Evolutionary conservation across 345 rosid species (phyloP), one percentile per base, ranked within the genome.

Genomic region (Atalantia buxifolia): DNA sequence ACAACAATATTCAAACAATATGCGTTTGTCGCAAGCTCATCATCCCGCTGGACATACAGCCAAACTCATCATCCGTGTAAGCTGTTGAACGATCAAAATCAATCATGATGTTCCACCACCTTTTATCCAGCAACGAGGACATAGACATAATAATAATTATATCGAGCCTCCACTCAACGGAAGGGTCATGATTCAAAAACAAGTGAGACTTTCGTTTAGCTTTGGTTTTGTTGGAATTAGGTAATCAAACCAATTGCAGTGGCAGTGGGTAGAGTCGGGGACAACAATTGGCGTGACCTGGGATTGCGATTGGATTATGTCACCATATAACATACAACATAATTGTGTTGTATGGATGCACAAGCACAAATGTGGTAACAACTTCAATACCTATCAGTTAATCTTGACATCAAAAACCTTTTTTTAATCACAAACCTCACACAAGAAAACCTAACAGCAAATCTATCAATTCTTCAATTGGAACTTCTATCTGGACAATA

Each of bases 371-470:
- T 38, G 13, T 22, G 19, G 53, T 38, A 0, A 30, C 9, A 57
- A 35, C n/a, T 72, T 57, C 48, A 35, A 22, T 12, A 57, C 63
- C 21, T 14, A 7, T 59, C 48, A 59, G 33, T n/a, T 57, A 57
- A 72, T 72, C 28, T 64, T 40, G 25, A 74, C 55, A 74, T 60
- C 53, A 28, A 36, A 80, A 76, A 38, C 33, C 74, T 73, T 66
- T 72, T 83, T 83, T 53, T 74, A 69, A 81, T 38, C 60, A 68
- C 81, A 87, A 71, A 77, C 38, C 74, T 83, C 87, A 77, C 75
- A 77, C 82, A 75, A 66, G 71, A 82, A 81, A 76, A 77, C 40
- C 66, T 45, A 75, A 28, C 27, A 56, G 50, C 64, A 35, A 27
- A 35, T 24, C 72, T 64, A 78, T 69, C 31, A 73, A 59, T 31